Percentiles rank a stretch among this genome's conserved stretches.
Evolutionary conservation across 768 basidiomycete genomes (phyloP).

Genomic region (Dioszegia crocea): DNA sequence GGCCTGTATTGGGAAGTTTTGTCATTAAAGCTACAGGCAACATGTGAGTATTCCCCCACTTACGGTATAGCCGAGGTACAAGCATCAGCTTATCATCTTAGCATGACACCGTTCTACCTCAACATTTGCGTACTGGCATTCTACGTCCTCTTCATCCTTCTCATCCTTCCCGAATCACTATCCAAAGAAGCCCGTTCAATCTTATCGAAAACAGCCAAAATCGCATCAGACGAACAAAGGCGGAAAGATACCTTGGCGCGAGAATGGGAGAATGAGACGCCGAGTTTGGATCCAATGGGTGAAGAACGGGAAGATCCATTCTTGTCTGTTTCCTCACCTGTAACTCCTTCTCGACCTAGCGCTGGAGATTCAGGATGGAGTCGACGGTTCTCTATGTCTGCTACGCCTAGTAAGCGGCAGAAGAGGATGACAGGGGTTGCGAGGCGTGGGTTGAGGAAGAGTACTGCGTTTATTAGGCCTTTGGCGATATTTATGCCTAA

Average conservation of each 20-base stretch:
- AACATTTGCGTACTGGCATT: slow-evolving; percentile 56
- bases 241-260: slow-evolving; percentile 37
- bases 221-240: slow-evolving; percentile 20
- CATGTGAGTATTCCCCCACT: slow-evolving; percentile 30
- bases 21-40: slow-evolving; percentile 58
- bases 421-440: slow-evolving; percentile 36
- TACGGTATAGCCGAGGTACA: too few species aligned
- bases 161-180: slow-evolving; percentile 62
- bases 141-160: slow-evolving; percentile 61
- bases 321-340: background rate
- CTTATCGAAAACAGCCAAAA: slow-evolving; percentile 30
- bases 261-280: slow-evolving; percentile 44
- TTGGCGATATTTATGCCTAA: slow-evolving; percentile 67
- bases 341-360: too few species aligned
- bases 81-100: background rate
- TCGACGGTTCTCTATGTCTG: slow-evolving; percentile 5
- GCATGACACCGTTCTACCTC: slow-evolving; percentile 67
- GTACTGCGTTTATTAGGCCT: slow-evolving; percentile 59
- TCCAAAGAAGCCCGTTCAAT: slow-evolving; percentile 54
- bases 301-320: slow-evolving; percentile 8
- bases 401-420: slow-evolving; percentile 3
- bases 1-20: slow-evolving; percentile 67
- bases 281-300: slow-evolving; percentile 27
- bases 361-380: background rate
- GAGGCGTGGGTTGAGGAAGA: slow-evolving; percentile 47